Evolutionary conservation across 73 alveolate genomes (phyloP), one percentile per base, ranked within the genome.

Genomic region (Breviolum minutum): DNA sequence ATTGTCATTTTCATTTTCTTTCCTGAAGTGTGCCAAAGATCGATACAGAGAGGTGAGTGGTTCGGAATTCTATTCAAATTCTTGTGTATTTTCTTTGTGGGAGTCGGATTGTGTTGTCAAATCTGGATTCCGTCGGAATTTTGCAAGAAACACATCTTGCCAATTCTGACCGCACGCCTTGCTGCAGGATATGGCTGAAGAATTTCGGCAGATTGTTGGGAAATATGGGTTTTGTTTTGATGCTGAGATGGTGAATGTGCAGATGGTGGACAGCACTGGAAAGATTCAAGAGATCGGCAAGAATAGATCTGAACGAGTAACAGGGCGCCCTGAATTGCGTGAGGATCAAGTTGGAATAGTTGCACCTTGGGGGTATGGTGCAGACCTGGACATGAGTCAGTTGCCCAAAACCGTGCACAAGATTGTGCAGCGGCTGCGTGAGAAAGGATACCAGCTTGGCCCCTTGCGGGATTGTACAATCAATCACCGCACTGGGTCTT

Each of bases 311-410:
- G 22, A 73, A 60, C 87, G 97, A 26, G 97, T 73, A 40, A 91
- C 97, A 7, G 97, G 97, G 7, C 87, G 97, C 27, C 97, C 97
- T 61, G 97, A 91, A 60, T 71, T 77, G 19, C 97, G 97, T 48
- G 97, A 63, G 19, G 97, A 40, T 91, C 79, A 91, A 62, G 61
- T 66, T 54, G 97, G 97, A n/a, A 61, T 91, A 27, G 97, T 71
- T 32, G 97, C 97, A 10, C 97, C 97, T 9, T 91, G 97, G 97
- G 97, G 97, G 6, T 91, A 91, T 71, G 97, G 97, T 27, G 89
- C 97, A 8, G 89, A 91, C 74, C 77, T 91, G 79, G 97, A 91
- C 84, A 48, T 54, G 30, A 61, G 62, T 20, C 40, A 91, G 80
- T n/a, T 91, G 89, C 97, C 97, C 61, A 54, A 77, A 29, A 10